Conservation (phyloP, 371 early-diverging fungal species). For the Mortierella sp. region DNA sequence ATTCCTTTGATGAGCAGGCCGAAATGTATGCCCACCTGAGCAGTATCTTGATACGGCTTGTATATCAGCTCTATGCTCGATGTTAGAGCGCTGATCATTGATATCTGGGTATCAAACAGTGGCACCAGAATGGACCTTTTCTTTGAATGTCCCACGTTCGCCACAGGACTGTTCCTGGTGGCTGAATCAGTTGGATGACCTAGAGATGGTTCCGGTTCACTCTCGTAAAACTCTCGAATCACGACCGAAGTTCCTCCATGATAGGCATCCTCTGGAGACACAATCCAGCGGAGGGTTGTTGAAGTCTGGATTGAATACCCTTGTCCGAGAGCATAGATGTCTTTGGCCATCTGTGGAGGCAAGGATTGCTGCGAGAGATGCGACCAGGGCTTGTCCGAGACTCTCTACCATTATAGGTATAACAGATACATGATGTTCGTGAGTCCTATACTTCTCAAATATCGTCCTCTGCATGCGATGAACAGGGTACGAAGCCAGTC, state of each 20-base stretch:
- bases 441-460: too few species aligned
- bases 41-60: conserved; percentile 18
- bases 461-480: too few species aligned
- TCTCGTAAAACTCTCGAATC: conserved; percentile 17
- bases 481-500: conserved; percentile 15
- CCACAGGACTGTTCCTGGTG: neutral
- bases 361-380: conserved; percentile 67
- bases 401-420: too few species aligned
- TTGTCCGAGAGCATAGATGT: conserved; percentile 16
- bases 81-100: conserved; percentile 8
- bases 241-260: conserved; percentile 56
- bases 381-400: conserved; percentile 59
- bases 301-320: neutral
- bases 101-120: conserved; percentile 33
- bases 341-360: conserved; percentile 56
- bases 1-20: conserved; percentile 18
- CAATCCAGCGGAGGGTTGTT: conserved; percentile 19
- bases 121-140: conserved; percentile 30
- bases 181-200: neutral
- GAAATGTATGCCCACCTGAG: conserved; percentile 32
- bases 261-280: conserved; percentile 52
- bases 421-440: too few species aligned
- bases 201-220: neutral
- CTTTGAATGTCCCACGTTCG: neutral
- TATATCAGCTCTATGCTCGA: conserved; percentile 35